Percentiles rank a stretch among this genome's conserved stretches.
phyloP scores from a whole-genome alignment of 805 yeast species.

The Lachancea nothofagi region DNA sequence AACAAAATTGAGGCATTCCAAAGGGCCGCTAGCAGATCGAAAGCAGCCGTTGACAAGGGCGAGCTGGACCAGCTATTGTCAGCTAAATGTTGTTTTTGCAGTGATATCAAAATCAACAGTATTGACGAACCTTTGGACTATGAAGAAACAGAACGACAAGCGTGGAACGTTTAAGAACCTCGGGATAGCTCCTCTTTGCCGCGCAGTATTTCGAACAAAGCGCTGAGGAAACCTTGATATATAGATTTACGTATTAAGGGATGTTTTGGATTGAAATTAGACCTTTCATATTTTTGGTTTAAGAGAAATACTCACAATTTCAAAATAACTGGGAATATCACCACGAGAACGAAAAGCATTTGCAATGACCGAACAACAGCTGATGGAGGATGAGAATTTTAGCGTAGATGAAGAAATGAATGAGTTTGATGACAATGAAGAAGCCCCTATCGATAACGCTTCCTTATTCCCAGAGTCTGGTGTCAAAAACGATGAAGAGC shows the following conservation, averaged over 20 bases:
- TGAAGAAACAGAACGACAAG: slow-evolving; percentile 37
- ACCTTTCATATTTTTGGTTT: too few relatives aligned
- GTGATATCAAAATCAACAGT: slow-evolving; percentile 62
- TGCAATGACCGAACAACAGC: slow-evolving; percentile 6
- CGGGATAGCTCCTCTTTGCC: too few relatives aligned
- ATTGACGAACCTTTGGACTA: slow-evolving; percentile 60
- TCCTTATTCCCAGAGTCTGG: slow-evolving; percentile 14
- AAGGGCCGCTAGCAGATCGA: slow-evolving; percentile 24
- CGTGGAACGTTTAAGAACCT: slow-evolving; percentile 47
- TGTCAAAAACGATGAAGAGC: slow-evolving; percentile 19
- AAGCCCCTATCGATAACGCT: slow-evolving; percentile 26
- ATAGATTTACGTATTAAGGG: too few relatives aligned
- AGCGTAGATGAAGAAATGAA: slow-evolving; percentile 28
- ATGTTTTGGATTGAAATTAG: too few relatives aligned
- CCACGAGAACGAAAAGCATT: too few relatives aligned
- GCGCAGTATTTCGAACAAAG: too few relatives aligned
- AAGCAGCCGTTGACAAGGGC: slow-evolving; percentile 25
- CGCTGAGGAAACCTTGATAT: too few relatives aligned
- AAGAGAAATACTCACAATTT: too few relatives aligned
- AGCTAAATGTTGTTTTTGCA: slow-evolving; percentile 69
- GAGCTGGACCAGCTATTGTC: slow-evolving; percentile 58
- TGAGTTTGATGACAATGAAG: slow-evolving; percentile 34
- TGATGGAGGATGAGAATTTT: slow-evolving; percentile 4
- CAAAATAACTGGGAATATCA: too few relatives aligned
- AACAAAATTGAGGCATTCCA: slow-evolving; percentile 47